phyloP scores from a whole-genome alignment of 2,329 filamentous ascomycete species.

The Ascochyta pisi region DNA sequence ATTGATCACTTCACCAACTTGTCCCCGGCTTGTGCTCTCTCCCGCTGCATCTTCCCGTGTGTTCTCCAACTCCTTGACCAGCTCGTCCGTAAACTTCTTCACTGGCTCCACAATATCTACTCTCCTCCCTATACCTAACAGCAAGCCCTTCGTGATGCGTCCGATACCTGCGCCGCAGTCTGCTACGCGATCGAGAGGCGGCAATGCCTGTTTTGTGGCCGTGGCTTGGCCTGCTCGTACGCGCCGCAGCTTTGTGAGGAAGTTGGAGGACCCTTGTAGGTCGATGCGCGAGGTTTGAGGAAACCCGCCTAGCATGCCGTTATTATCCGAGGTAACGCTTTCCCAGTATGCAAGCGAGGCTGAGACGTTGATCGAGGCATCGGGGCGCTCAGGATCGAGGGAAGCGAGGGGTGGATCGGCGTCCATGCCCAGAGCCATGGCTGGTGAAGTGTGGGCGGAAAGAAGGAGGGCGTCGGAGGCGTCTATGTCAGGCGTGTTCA shows the following conservation, averaged over 20 bases:
- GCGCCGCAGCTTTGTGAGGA: slow-evolving; percentile 68
- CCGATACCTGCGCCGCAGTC: slow-evolving; percentile 78
- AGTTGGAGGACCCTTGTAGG: slow-evolving; percentile 72
- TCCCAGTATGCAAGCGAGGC: slow-evolving; percentile 61
- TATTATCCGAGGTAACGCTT: slow-evolving; percentile 59
- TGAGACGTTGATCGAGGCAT: slow-evolving; percentile 54
- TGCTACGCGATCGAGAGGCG: slow-evolving; percentile 53
- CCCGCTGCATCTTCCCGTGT: slow-evolving; percentile 33
- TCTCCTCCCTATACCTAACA: slow-evolving; percentile 71
- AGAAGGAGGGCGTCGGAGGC: neutral
- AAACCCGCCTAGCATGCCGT: slow-evolving; percentile 83
- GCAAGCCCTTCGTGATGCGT: slow-evolving; percentile 77
- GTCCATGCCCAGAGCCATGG: slow-evolving; percentile 37
- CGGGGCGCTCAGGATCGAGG: slow-evolving; percentile 36
- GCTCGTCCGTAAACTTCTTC: slow-evolving; percentile 73
- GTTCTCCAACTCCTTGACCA: slow-evolving; percentile 49
- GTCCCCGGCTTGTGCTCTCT: slow-evolving; percentile 46
- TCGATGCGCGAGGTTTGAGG: slow-evolving; percentile 73
- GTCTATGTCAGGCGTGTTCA: neutral
- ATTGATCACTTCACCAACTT: slow-evolving; percentile 71
- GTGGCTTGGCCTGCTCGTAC: slow-evolving; percentile 41
- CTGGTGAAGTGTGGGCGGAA: neutral
- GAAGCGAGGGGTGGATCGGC: slow-evolving; percentile 29
- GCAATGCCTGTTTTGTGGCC: slow-evolving; percentile 28
- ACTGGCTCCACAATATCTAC: slow-evolving; percentile 90